Percentiles rank a stretch among this genome's conserved stretches.
Evolutionary conservation across 805 yeast species (phyloP).

Genomic region (Wickerhamiella galacta): DNA sequence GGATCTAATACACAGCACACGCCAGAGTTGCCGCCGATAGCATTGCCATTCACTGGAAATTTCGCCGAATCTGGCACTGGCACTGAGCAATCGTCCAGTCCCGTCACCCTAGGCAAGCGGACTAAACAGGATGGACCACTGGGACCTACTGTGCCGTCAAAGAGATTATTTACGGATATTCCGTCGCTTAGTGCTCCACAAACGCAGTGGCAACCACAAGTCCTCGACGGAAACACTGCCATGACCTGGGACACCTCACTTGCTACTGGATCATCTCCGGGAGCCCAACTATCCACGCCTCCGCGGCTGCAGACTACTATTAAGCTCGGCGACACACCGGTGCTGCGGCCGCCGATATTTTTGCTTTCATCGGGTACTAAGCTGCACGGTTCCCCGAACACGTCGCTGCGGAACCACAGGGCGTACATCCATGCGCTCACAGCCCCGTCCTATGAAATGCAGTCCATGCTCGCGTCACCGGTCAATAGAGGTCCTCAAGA

Average conservation of each 20-base stretch:
- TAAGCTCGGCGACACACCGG: background rate
- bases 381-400: constrained; percentile 12
- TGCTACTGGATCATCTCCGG: no score
- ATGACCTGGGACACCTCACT: no score
- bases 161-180: constrained; percentile 5
- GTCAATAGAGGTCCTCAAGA: background rate
- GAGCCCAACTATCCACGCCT: background rate
- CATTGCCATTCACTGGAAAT: no score
- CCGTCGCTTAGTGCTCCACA: constrained; percentile 7
- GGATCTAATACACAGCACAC: no score
- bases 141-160: no score
- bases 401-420: constrained; percentile 17
- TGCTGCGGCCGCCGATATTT: background rate
- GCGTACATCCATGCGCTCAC: constrained; percentile 14
- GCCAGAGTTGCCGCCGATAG: no score
- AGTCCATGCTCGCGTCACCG: constrained; percentile 20
- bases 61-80: no score
- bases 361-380: constrained; percentile 1
- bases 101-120: no score
- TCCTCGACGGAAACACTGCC: no score
- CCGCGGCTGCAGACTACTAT: background rate
- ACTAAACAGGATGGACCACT: no score
- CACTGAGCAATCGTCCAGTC: no score
- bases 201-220: constrained; percentile 3
- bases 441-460: constrained; percentile 19